Conservation (phyloP, 2,329 filamentous ascomycete genomes). For the Colletotrichum kahawae region DNA sequence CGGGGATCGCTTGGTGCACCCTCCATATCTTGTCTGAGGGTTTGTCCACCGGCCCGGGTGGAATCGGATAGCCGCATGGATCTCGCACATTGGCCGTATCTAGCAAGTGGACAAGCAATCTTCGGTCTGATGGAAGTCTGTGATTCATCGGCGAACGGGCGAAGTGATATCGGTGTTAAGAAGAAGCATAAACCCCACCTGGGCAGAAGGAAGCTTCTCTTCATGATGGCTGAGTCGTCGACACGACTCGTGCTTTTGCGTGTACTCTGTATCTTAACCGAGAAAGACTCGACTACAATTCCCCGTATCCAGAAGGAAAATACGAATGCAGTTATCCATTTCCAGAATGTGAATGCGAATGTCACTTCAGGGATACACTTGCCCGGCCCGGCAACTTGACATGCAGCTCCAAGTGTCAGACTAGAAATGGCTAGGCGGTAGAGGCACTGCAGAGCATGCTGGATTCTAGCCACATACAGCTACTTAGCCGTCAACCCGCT, state of each 20-base stretch:
- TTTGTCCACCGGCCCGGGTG: not conserved
- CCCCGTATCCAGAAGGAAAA: not conserved
- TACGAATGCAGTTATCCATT: not conserved
- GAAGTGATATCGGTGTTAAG: not conserved
- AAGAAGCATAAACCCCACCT: not conserved
- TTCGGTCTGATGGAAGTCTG: not conserved
- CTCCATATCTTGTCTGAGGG: not conserved
- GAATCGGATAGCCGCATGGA: not conserved
- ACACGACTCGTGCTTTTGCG: not conserved
- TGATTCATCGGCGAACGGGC: not conserved
- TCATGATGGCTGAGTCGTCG: not conserved
- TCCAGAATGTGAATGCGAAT: not conserved
- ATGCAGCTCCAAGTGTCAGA: constrained; percentile 21
- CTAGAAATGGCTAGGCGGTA: constrained; percentile 19
- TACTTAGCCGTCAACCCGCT: not conserved
- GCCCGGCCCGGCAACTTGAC: not conserved
- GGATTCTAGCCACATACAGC: not conserved
- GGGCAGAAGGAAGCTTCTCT: not conserved
- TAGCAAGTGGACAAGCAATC: not conserved
- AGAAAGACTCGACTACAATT: not conserved
- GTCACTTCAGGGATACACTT: not conserved
- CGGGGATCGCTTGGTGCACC: not conserved
- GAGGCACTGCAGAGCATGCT: constrained; percentile 6
- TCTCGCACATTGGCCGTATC: not conserved
- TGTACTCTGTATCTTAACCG: not conserved